Base-by-base conservation (phyloP, 2,329 filamentous ascomycete species). In the Onygena corvina region DNA sequence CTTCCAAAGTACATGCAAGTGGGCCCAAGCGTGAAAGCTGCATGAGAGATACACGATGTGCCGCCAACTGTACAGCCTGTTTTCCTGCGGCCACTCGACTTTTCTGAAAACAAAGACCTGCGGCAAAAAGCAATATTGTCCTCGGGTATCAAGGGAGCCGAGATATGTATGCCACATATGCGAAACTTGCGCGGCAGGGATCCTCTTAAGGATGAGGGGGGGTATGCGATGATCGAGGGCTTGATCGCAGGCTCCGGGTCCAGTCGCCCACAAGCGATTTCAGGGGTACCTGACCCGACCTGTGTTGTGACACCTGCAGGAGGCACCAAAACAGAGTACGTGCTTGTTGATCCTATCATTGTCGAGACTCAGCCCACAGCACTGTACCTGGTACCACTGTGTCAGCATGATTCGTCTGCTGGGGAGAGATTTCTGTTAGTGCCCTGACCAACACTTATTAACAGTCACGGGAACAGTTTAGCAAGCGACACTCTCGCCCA, bases 61-160 rank as follows among this genome's bases (percentile, higher is more conserved):
- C 38, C 44, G 31, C 16, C 53, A 55, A 34, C 14, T 52, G 21
- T 55, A 55, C 45, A 53, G 53, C 23, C 7, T 47, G n/a, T 49
- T 53, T 20, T 42, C 51, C 23, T 55, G 53, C 45, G 50, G 47
- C 31, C 53, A 55, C 46, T 14, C 49, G 21, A 23, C 40, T 27
- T 55, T 55, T 31, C 25, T 53, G 29, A 44, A 50, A 14, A 55
- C 53, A 34, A 55, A 50, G 44, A 50, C 51, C 21, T 55, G 53
- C 29, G 53, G 53, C 14, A 52, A 49, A 38, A 55, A 53, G 27
- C 52, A 52, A 21, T 53, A 50, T 18, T 55, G 53, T 20, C 53
- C 53, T 20, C 23, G 27, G 7, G 52, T 55, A 38, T 27, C n/a
- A 9, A 47, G 31, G 12, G 25, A 53, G 12, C 31, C 25, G 3